Conservation (phyloP, 2,329 filamentous ascomycete genomes). For the Aspergillus texensis region DNA sequence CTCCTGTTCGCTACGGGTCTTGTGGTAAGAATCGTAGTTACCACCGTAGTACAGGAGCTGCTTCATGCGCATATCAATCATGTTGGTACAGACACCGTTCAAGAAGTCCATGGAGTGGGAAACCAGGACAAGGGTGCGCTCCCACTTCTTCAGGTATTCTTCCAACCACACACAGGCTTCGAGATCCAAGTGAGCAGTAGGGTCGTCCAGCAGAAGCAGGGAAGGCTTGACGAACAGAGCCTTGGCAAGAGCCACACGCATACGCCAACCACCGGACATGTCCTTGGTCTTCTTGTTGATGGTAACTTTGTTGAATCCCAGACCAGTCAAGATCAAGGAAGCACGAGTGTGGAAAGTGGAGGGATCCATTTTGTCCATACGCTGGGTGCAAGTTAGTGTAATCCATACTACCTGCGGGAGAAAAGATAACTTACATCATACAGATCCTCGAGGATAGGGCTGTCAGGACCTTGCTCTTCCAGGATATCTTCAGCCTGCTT, state of each 20-base stretch:
- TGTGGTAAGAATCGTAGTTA: conserved; percentile 98
- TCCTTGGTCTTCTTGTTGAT: conserved; percentile 99
- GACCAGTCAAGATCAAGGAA: conserved; percentile 94
- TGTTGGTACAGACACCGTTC: conserved; percentile 96
- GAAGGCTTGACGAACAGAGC: conserved; percentile 98
- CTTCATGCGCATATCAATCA: conserved; percentile 96
- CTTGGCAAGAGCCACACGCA: conserved; percentile 97
- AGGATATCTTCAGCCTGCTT: conserved; percentile 85
- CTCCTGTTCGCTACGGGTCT: conserved; percentile 92
- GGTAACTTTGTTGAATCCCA: conserved; percentile 97
- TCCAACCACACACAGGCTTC: conserved; percentile 99
- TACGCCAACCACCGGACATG: conserved; percentile 99
- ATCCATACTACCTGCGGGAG: not conserved
- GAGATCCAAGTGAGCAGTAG: conserved; percentile 97
- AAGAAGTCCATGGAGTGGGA: conserved; percentile 99
- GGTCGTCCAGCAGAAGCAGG: conserved; percentile 93
- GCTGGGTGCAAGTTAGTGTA: conserved; percentile 56
- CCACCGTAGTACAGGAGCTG: conserved; percentile 96
- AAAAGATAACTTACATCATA: conserved; percentile 75
- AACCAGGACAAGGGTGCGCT: conserved; percentile 91
- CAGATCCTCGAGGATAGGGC: conserved; percentile 84
- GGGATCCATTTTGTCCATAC: conserved; percentile 98
- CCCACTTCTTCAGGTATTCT: conserved; percentile 99
- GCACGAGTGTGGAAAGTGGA: conserved; percentile 95
- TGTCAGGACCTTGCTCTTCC: conserved; percentile 90